A percentile compares a stretch with the other conserved stretches of the same genome.
These are phyloP conservation scores for Geotrichum carabidarum DNA, from an alignment of 1,139 yeast species.

Conservation along the genomic window DNA sequence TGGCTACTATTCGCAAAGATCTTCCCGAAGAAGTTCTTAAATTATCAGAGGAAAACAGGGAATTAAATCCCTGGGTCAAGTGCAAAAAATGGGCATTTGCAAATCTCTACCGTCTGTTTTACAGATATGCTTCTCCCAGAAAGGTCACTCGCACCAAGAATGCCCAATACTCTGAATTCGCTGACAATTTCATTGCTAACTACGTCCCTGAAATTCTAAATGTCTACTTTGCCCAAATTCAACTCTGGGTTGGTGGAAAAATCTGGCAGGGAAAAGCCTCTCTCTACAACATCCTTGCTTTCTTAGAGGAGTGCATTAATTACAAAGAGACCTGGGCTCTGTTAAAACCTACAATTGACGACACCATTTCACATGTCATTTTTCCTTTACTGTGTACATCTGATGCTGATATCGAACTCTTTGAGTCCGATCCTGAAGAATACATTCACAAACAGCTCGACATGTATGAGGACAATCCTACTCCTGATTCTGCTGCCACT, in stretches of 20 bases:
- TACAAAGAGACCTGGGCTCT: constrained; percentile 66
- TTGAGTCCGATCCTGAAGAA: constrained; percentile 87
- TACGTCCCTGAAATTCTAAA: constrained; percentile 71
- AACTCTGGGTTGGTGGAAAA: constrained; percentile 60
- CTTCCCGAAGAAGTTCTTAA: constrained; percentile 49
- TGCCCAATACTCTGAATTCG: constrained; percentile 34
- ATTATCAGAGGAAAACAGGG: constrained; percentile 47
- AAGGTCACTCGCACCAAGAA: constrained; percentile 28
- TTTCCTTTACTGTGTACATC: constrained; percentile 75
- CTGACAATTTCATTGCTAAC: constrained; percentile 37
- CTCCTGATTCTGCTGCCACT: constrained; percentile 78
- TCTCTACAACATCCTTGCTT: constrained; percentile 60
- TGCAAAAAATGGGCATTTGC: constrained; percentile 90
- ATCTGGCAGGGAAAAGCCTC: constrained; percentile 69
- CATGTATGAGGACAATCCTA: constrained; percentile 62
- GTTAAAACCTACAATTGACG: constrained; percentile 64
- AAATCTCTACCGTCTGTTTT: constrained; percentile 68
- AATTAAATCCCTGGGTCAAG: constrained; percentile 57
- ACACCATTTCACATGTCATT: constrained; percentile 64
- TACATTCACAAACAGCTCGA: constrained; percentile 79
- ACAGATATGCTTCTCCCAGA: constrained; percentile 56
- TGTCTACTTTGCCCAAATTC: constrained; percentile 60
- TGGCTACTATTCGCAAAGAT: constrained; percentile 57
- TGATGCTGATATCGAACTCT: constrained; percentile 64
- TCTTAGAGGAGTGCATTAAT: constrained; percentile 64